Evolutionary conservation across 2,329 filamentous ascomycete genomes (phyloP).

Genomic region (Penicillium sp.): DNA sequence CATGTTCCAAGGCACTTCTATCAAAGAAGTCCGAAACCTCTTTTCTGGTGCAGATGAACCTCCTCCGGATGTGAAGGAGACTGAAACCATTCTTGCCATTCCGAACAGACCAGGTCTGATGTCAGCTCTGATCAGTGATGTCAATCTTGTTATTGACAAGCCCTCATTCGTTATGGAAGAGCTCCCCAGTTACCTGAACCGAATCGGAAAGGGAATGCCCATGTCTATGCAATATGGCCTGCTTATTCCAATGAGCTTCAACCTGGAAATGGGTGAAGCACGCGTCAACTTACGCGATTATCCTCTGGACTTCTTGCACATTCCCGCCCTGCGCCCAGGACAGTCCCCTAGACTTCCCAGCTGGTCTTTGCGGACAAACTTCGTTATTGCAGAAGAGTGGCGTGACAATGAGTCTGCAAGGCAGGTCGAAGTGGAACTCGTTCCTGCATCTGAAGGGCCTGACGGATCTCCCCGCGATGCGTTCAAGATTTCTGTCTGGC

Average conservation of each 20-base stretch:
- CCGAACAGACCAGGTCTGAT: slow-evolving; percentile 82
- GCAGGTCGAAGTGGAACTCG: slow-evolving; percentile 76
- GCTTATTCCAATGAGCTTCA: slow-evolving; percentile 83
- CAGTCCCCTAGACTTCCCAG: slow-evolving; percentile 80
- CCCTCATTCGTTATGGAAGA: slow-evolving; percentile 83
- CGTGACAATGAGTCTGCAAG: slow-evolving; percentile 76
- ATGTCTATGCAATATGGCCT: slow-evolving; percentile 85
- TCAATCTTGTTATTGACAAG: slow-evolving; percentile 84
- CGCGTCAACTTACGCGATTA: slow-evolving; percentile 88
- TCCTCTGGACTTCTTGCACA: slow-evolving; percentile 84
- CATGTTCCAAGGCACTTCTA: slow-evolving; percentile 66
- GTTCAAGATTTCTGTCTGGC: slow-evolving; percentile 80
- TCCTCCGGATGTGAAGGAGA: slow-evolving; percentile 76
- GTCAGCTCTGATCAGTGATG: slow-evolving; percentile 74
- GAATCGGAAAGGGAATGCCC: slow-evolving; percentile 95
- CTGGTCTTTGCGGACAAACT: slow-evolving; percentile 81
- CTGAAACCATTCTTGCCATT: slow-evolving; percentile 80
- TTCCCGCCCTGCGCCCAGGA: slow-evolving; percentile 74
- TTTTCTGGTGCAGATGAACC: slow-evolving; percentile 82
- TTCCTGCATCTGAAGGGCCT: slow-evolving; percentile 64
- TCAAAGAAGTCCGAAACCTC: slow-evolving; percentile 72
- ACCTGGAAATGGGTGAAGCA: slow-evolving; percentile 86
- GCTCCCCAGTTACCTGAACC: slow-evolving; percentile 78
- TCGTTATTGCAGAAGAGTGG: slow-evolving; percentile 94
- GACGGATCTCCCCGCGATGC: slow-evolving; percentile 59